These are phyloP conservation scores for Rosa persica DNA, from an alignment of 306 rosid genomes.

Conservation along the genomic window DNA sequence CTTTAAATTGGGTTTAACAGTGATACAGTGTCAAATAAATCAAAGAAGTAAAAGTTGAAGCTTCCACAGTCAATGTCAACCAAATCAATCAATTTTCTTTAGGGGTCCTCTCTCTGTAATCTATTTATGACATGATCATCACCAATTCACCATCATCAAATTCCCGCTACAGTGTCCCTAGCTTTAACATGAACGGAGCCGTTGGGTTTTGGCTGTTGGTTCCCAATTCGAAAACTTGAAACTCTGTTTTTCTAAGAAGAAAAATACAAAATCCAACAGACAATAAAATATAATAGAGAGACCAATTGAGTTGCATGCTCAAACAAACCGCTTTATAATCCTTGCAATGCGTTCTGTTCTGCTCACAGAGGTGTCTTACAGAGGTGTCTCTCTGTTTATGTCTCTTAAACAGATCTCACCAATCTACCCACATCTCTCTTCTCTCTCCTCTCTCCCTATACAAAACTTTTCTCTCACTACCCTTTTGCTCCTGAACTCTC, in stretches of 20 bases:
- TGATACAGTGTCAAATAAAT: not conserved
- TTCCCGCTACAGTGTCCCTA: not conserved
- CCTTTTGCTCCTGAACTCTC: conserved; percentile 15
- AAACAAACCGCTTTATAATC: conserved; percentile 47
- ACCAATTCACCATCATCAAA: not conserved
- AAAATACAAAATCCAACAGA: too few relatives aligned
- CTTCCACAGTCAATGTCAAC: conserved; percentile 1
- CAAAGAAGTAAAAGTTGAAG: not conserved
- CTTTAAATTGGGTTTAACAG: not conserved
- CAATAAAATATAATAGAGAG: not conserved
- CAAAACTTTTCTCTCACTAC: not conserved
- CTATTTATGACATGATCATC: not conserved
- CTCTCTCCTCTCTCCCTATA: conserved; percentile 9
- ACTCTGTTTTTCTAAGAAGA: not conserved
- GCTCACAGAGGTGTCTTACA: conserved; percentile 40
- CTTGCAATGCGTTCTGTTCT: conserved; percentile 45
- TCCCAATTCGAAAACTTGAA: conserved; percentile 3
- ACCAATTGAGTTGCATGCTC: conserved; percentile 46
- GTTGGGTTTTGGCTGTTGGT: not conserved
- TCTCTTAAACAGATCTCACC: conserved; percentile 74
- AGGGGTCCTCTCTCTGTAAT: not conserved
- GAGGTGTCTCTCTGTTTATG: conserved; percentile 40
- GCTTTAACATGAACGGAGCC: not conserved
- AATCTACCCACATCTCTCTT: conserved; percentile 15
- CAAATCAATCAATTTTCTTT: not conserved